A percentile compares a stretch with the other conserved stretches of the same genome.
Evolutionary conservation across 2,329 filamentous ascomycete genomes (phyloP).

Genomic region (Scedosporium apiospermum): DNA sequence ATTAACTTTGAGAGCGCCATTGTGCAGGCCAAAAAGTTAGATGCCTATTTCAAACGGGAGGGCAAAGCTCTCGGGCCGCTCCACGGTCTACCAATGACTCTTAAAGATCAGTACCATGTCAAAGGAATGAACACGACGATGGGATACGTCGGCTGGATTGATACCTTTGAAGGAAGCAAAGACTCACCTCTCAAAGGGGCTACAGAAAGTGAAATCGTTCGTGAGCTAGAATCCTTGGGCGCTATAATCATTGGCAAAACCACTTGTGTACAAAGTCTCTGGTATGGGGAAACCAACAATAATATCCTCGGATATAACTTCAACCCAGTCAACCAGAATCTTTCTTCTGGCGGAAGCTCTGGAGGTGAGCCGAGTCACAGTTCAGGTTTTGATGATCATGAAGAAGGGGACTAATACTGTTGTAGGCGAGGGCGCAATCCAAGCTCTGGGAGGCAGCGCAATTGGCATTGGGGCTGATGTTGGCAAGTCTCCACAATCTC

Average conservation of each 20-base stretch:
- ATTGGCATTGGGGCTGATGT: not conserved
- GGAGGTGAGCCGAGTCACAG: not conserved
- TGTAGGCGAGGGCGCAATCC: conserved; percentile 1
- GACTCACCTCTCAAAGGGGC: conserved; percentile 33
- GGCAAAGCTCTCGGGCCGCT: conserved; percentile 44
- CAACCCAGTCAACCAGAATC: conserved; percentile 4
- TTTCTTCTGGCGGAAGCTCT: conserved; percentile 4
- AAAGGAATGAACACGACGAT: conserved; percentile 47
- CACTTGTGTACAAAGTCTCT: conserved; percentile 15
- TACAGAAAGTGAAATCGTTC: conserved; percentile 37
- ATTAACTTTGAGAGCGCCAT: conserved; percentile 41
- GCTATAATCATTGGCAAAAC: conserved; percentile 45
- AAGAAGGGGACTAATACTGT: not conserved
- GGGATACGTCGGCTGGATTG: conserved; percentile 40
- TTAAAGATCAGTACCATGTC: conserved; percentile 54
- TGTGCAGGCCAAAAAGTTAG: conserved; percentile 30
- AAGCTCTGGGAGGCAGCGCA: conserved; percentile 1
- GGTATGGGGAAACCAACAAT: conserved; percentile 5
- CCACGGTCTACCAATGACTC: conserved; percentile 46
- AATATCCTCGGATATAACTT: conserved; percentile 4
- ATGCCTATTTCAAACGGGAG: conserved; percentile 27
- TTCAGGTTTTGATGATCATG: not conserved
- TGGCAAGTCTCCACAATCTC: not conserved
- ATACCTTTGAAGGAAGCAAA: not conserved
- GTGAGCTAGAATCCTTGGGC: conserved; percentile 36